Evolutionary conservation across 1,139 yeast genomes (phyloP).

Genomic region (Magnusiomyces tetraspermus): DNA sequence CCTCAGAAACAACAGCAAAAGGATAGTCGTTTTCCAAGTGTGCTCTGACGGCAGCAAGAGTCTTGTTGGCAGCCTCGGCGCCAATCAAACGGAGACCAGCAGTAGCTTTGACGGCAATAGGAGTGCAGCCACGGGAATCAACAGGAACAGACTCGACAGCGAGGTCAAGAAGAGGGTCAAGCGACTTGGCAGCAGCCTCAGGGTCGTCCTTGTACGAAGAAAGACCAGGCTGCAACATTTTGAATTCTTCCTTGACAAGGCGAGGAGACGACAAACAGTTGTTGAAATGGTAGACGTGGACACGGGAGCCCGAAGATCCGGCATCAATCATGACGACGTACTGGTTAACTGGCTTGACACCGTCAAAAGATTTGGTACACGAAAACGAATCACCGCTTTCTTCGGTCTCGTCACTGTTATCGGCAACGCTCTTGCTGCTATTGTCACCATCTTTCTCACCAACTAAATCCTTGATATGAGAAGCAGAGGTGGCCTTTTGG

Average conservation of each 20-base stretch:
- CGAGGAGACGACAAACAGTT: slow-evolving; percentile 67
- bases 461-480: neutral
- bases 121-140: slow-evolving; percentile 61
- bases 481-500: neutral
- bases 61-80: slow-evolving; percentile 53
- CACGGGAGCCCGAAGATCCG: slow-evolving; percentile 91
- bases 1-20: slow-evolving; percentile 57
- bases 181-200: slow-evolving; percentile 67
- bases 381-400: slow-evolving; percentile 14
- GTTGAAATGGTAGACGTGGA: slow-evolving; percentile 78
- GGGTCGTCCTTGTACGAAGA: slow-evolving; percentile 75
- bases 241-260: slow-evolving; percentile 60
- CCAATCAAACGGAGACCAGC: slow-evolving; percentile 86
- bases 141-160: slow-evolving; percentile 68
- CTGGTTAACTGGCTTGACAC: slow-evolving; percentile 34
- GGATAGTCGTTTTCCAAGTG: slow-evolving; percentile 70
- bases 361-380: slow-evolving; percentile 31
- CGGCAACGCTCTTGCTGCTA: neutral
- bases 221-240: slow-evolving; percentile 81
- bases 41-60: slow-evolving; percentile 57
- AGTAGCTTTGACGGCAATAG: slow-evolving; percentile 88
- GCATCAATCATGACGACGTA: slow-evolving; percentile 88
- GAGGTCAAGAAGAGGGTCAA: slow-evolving; percentile 64
- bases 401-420: neutral
- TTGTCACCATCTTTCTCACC: neutral